Evolutionary conservation across 371 early-diverging fungal genomes (phyloP), one percentile per base, ranked within the genome.

Genomic region (Globomyces sp.): DNA sequence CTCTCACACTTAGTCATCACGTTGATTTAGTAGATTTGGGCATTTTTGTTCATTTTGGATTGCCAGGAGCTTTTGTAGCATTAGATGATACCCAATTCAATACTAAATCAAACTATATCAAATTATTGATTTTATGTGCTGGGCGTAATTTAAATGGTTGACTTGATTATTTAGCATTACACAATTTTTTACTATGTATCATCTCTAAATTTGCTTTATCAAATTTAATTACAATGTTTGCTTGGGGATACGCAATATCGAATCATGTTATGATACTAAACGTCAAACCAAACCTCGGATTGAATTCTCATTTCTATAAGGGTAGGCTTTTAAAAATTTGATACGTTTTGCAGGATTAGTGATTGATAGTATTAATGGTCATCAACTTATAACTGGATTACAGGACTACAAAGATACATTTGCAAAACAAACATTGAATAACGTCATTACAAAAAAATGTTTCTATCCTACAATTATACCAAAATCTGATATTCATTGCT

Each of bases 11-110:
- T 39, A 55, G 55, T 13, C 40, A 55, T 39, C 36, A 39, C 55
- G 40, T 55, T 9, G 40, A 36, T 9, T n/a, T 55, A 39, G 6
- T 55, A n/a, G 40, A 55, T 39, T 60, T 44, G 1, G 61, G 61
- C 5, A 4, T 60, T 9, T 60, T 60, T 34, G 8, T 60, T 36
- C 44, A 48, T 60, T 13, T 60, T 8, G 41, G 39, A 4, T 44
- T 60, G 9, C 61, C 61, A 37, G 61, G 61, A 9, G 61, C 61
- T 10, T 60, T 39, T 13, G 61, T 60, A 34, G 36, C 46, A 36
- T 37, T 60, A 24, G 8, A 41, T 6, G 61, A 40, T 10, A 36
- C 61, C 5, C 43, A 46, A 34, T 34, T 60, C 3, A 50, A 50
- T 6, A 50, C 37, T 34, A 46, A 60, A 24, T 36, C 9, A 37